Evolutionary conservation across 176 grass and related monocot species (phyloP), one percentile per base, ranked within the genome.

Genomic region (Oryza punctata): DNA sequence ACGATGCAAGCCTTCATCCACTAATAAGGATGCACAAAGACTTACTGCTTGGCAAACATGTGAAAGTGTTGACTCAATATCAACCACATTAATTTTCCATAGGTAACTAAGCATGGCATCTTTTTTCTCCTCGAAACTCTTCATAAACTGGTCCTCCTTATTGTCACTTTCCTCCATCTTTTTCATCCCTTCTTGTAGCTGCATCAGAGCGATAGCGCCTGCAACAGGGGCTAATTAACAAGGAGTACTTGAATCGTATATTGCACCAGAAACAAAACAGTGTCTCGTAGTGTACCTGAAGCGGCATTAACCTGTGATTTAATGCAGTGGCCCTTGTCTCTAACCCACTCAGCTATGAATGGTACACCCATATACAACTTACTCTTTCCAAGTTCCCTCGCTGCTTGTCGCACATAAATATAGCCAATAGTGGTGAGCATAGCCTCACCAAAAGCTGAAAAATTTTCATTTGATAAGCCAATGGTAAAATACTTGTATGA

Each of bases 41-140:
- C 91, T 86, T 89, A 99, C 96, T 45, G 91, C 91, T 94, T 87
- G 89, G 75, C 93, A 99, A 59, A 99, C 96, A 73, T 67, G 91
- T 40, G 91, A 85, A 67, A 99, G 87, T 38, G 93, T 96, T 60
- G 73, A 89, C 78, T 99, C 96, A 25, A 99, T 96, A 85, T 99
- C 96, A 64, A 99, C 89, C 38, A 99, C 96, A 79, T 99, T 99
- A 57, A 99, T 99, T 92, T 99, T 99, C 96, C 96, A 99, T 7
- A 99, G 75, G 19, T 89, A 99, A 86, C 78, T 86, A 59, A 99
- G 86, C 93, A 99, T 92, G 10, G 37, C 93, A 35, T 99, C 96
- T 60, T 99, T 99, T 87, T 92, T 99, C 80, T 89, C 96, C 86
- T 99, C 96, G 3, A 96, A 72, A 70, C 21, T 86, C 87, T 90